Evolutionary conservation across 768 basidiomycete genomes (phyloP), one percentile per base, ranked within the genome.

Genomic region (Suillus variegatus): DNA sequence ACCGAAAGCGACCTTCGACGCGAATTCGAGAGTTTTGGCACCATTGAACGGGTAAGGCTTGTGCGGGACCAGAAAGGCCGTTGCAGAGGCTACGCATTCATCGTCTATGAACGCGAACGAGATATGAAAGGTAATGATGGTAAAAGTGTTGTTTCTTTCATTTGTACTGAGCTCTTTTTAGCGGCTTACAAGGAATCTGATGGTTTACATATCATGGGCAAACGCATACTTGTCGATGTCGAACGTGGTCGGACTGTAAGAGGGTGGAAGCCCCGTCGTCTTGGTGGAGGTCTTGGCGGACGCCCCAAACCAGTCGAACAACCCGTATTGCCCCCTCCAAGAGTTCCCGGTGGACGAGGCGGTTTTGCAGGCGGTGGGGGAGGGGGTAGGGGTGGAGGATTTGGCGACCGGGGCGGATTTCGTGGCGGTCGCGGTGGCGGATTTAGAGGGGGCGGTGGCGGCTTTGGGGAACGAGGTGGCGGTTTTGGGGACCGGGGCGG

Each of bases 211-310:
- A 94, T 99, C 69, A 93, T 95, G 85, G 94, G 94, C 73, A 97
- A 97, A 77, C 87, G 92, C 71, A 96, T 99, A 69, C 84, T 99
- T 43, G 97, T 99, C 61, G 97, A 99, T 74, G 97, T 99, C 67
- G 97, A 99, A 78, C 91, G 97, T 43, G 97, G 97, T 22, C 88
- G 97, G 58, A 99, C 97, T 13, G 97, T 99, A 35, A 89, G 97
- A 65, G 97, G 96, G 3, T 99, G 97, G 97, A 98, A 97, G 75
- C 97, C 97, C 1, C 90, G 95, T 58, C 89, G 96, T 61, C 82
- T 99, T 0, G 97, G 97, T 22, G 97, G 97, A n/a, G 97, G 97
- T 6, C 85, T 99, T n/a, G 97, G 97, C n/a, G 97, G 97, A 35
- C 86, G 97, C 65, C 95, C 96, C 22, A 99, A 99, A 76, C 88